A percentile compares a stretch with the other conserved stretches of the same genome.
These are phyloP conservation scores for Neofusicoccum parvum DNA, from an alignment of 2,329 filamentous ascomycete genomes.

Conservation along the genomic window DNA sequence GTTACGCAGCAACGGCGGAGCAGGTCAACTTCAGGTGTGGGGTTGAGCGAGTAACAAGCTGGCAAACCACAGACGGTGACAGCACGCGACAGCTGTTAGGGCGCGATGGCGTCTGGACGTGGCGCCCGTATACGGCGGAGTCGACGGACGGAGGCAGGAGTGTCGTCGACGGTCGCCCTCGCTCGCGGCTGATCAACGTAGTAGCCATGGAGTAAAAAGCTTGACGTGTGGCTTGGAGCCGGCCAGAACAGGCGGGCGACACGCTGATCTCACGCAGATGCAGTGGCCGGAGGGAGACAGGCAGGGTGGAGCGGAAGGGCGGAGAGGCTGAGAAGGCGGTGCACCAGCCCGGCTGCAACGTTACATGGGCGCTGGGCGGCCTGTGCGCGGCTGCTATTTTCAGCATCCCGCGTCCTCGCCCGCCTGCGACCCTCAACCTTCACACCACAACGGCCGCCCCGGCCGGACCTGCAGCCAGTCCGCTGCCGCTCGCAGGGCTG, in stretches of 20 bases:
- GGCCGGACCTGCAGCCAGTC: background rate
- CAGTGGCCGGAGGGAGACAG: background rate
- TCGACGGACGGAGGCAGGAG: background rate
- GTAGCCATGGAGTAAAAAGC: too few species aligned
- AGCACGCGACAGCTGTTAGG: background rate
- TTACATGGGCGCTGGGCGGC: background rate
- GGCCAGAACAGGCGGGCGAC: background rate
- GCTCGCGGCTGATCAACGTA: too few species aligned
- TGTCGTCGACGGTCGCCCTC: too few species aligned
- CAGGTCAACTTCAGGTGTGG: background rate
- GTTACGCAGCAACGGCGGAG: background rate
- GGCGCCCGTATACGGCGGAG: conserved; percentile 6
- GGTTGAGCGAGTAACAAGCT: background rate
- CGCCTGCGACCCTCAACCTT: background rate
- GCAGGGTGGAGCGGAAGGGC: conserved; percentile 1
- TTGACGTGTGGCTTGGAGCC: background rate
- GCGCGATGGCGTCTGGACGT: background rate
- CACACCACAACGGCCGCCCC: background rate
- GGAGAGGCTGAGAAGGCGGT: background rate
- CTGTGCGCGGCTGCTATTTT: conserved; percentile 16
- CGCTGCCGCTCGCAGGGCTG: background rate
- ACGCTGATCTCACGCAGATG: background rate
- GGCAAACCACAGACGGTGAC: background rate
- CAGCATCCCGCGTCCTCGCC: background rate
- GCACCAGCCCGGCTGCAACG: background rate